phyloP scores from a whole-genome alignment of 345 rosid species.

The Bruguiera gymnorhiza region DNA sequence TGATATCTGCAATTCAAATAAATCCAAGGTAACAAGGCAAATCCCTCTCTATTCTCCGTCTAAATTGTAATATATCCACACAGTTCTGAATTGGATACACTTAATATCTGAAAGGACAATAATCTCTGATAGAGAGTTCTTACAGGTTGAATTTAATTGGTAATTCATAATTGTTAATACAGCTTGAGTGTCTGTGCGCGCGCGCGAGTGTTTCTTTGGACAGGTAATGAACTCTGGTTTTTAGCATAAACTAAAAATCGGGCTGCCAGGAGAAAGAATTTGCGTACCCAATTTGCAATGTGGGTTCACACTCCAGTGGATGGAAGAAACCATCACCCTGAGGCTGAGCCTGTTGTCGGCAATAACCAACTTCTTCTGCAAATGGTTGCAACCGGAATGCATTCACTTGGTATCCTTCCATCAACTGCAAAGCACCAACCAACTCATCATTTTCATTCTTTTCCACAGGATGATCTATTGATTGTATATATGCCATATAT shows the following conservation, averaged over 20 bases:
- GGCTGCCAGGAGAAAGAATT: background rate
- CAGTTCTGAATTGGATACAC: too few species aligned
- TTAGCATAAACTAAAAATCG: background rate
- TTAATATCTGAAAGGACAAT: too few species aligned
- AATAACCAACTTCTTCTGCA: constrained; percentile 63
- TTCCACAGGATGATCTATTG: background rate
- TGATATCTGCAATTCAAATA: constrained; percentile 49
- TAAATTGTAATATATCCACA: too few species aligned
- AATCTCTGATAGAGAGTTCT: too few species aligned
- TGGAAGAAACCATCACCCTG: constrained; percentile 68
- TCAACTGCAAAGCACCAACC: constrained; percentile 44
- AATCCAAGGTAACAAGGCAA: background rate
- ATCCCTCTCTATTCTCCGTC: background rate
- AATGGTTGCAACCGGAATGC: constrained; percentile 58
- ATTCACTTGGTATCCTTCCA: constrained; percentile 81
- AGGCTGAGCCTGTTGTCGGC: constrained; percentile 46
- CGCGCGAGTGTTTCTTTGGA: too few species aligned
- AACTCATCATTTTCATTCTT: background rate
- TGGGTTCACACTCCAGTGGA: constrained; percentile 81
- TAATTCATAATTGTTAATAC: too few species aligned
- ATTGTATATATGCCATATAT: background rate
- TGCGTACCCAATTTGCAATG: constrained; percentile 80
- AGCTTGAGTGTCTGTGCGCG: too few species aligned
- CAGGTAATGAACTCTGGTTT: too few species aligned
- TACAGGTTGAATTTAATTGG: too few species aligned